phyloP scores from a whole-genome alignment of 2,329 filamentous ascomycete genomes.

The Stagonosporopsis chrysanthemi region DNA sequence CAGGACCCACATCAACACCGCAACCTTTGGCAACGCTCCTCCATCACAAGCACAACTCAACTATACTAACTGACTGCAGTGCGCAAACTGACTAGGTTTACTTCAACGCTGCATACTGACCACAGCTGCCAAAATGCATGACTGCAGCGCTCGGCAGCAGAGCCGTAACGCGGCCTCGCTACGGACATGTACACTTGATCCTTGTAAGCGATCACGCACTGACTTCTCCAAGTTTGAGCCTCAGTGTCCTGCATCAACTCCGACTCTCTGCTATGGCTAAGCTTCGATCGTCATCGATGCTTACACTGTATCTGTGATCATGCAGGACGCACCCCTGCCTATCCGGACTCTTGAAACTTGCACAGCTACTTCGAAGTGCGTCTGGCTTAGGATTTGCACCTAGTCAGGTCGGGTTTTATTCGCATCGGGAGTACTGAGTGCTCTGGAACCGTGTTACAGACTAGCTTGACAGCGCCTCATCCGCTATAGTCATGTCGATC shows the following conservation, averaged over 20 bases:
- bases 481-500: conserved; percentile 22
- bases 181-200: conserved; percentile 19
- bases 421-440: conserved; percentile 22
- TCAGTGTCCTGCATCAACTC: conserved; percentile 26
- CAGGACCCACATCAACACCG: background rate
- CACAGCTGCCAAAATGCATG: background rate
- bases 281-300: conserved; percentile 19
- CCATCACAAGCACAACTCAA: background rate
- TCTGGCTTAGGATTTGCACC: conserved; percentile 26
- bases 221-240: conserved; percentile 33
- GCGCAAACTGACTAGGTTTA: too few species aligned
- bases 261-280: conserved; percentile 19
- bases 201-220: conserved; percentile 32
- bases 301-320: conserved; percentile 34
- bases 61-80: background rate
- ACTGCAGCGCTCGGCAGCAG: background rate
- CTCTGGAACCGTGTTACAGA: conserved; percentile 27
- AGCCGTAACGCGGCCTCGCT: background rate
- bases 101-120: background rate
- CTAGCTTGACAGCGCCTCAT: conserved; percentile 16
- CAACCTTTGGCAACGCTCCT: background rate
- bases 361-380: conserved; percentile 33
- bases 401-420: conserved; percentile 21
- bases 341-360: conserved; percentile 38
- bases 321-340: conserved; percentile 39